Base-by-base conservation (phyloP, 306 rosid genomes). In the Castanopsis chinensis region DNA sequence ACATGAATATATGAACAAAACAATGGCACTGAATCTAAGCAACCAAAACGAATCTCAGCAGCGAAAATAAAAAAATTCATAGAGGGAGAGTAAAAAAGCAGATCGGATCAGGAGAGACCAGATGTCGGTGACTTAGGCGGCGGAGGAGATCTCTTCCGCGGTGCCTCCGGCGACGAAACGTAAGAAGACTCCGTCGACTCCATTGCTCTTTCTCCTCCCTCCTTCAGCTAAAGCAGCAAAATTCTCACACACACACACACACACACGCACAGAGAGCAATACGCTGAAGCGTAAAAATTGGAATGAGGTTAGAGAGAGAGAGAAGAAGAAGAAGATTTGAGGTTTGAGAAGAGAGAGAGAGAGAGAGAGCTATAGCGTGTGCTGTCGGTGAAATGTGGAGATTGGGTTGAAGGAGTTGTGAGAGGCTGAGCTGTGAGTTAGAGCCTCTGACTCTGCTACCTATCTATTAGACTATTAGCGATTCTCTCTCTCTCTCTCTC, bases 131-230 rank as follows among this genome's bases (percentile, higher is more conserved):
- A 91, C 79, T 87, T 83, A 2, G 98, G 98, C 74, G 84, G 98
- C 70, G 98, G 90, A 13, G 94, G 86, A 54, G 89, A 79, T 77
- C 85, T 87, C 83, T 87, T 96, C 85, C 94, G 73, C 1, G 91
- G 91, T 14, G 89, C 96, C 82, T 96, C 99, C 11, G 99, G 97
- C 7, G 99, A 96, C 53, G 98, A 96, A 57, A 96, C 87, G 89
- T 91, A 91, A 0, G 98, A 88, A 27, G 99, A 87, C 77, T 96
- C 99, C 37, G 98, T 89, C 37, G 99, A 93, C 89, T 90, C 98
- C 99, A 96, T 90, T 79, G 76, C 78, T 78, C 58, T 73, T 77
- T 77, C 85, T 85, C 84, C 79, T 77, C 18, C 51, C 37, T 76
- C 71, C 19, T 67, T 79, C 54, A 81, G 76, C 78, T 77, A 60